phyloP scores from a whole-genome alignment of 2,329 filamentous ascomycete genomes.

The Stylonectria norvegica region DNA sequence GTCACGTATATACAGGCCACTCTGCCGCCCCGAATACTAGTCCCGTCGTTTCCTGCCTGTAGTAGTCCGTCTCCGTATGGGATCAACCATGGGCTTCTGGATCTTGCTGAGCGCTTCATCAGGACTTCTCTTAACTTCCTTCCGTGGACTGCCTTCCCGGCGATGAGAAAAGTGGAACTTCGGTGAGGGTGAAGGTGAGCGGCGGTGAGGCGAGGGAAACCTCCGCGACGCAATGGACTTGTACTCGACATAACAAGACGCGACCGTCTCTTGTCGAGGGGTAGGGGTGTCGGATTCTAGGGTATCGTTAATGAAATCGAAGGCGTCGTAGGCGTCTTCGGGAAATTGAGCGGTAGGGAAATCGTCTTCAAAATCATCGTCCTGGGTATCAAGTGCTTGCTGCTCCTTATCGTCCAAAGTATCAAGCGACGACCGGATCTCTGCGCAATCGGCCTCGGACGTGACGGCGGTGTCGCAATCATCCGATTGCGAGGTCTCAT shows the following conservation, averaged over 20 bases:
- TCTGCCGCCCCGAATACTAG: conserved; percentile 34
- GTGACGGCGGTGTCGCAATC: conserved; percentile 43
- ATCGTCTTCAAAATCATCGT: conserved; percentile 32
- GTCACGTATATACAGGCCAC: conserved; percentile 39
- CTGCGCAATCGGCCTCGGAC: conserved; percentile 45
- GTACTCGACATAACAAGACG: conserved; percentile 37
- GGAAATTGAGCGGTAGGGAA: conserved; percentile 39
- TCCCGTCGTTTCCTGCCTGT: conserved; percentile 40
- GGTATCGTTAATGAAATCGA: conserved; percentile 34
- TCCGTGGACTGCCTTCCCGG: conserved; percentile 20
- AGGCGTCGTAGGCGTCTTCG: conserved; percentile 37
- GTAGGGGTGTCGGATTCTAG: conserved; percentile 44
- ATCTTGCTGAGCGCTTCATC: conserved; percentile 46
- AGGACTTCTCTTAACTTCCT: conserved; percentile 42
- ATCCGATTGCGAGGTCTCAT: conserved; percentile 45
- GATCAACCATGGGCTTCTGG: conserved; percentile 45
- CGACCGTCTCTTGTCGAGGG: conserved; percentile 36
- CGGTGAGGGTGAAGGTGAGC: conserved; percentile 34
- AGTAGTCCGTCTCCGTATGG: conserved; percentile 38
- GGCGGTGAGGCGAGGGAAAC: conserved; percentile 33
- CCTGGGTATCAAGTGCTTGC: conserved; percentile 7
- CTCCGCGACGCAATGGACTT: conserved; percentile 31
- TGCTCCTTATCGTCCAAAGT: conserved; percentile 29
- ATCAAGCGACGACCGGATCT: conserved; percentile 35
- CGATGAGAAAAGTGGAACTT: conserved; percentile 31